These are phyloP conservation scores for Nannochloropsis gaditana DNA, from an alignment of 108 stramenopile species.

Conservation along the genomic window DNA sequence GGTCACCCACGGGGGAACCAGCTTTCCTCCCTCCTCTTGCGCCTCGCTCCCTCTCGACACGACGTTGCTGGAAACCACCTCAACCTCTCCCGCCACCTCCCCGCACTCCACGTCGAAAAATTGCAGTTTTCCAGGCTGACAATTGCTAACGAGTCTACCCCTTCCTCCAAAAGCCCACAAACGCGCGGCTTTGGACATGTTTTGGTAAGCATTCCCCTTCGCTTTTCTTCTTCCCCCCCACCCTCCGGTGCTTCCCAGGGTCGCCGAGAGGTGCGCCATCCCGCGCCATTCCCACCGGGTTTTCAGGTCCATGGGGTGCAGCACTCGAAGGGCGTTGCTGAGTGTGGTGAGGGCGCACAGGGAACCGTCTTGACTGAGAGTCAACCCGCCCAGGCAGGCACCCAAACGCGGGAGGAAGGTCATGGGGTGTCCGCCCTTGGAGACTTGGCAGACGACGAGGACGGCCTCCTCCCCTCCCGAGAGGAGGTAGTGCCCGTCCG, in stretches of 20 bases:
- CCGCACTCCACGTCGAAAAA: not conserved
- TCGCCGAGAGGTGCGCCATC: not conserved
- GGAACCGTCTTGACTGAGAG: not conserved
- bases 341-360: not conserved
- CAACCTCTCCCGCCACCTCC: not conserved
- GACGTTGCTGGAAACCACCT: not conserved
- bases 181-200: not conserved
- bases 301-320: not conserved
- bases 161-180: not conserved
- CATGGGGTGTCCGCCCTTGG: not conserved
- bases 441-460: not conserved
- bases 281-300: not conserved
- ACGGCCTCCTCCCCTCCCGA: not conserved
- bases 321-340: not conserved
- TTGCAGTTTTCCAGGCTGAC: not conserved
- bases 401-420: not conserved
- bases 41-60: conserved; percentile 19
- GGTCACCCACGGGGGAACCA: conserved; percentile 1
- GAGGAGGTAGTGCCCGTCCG: conserved; percentile 17
- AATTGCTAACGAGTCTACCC: not conserved
- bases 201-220: no score
- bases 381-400: not conserved
- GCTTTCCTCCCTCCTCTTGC: conserved; percentile 8
- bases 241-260: not conserved
- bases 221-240: no score